These are phyloP conservation scores for Linnemannia elongata DNA, from an alignment of 192 early-diverging fungal genomes.

Conservation along the genomic window DNA sequence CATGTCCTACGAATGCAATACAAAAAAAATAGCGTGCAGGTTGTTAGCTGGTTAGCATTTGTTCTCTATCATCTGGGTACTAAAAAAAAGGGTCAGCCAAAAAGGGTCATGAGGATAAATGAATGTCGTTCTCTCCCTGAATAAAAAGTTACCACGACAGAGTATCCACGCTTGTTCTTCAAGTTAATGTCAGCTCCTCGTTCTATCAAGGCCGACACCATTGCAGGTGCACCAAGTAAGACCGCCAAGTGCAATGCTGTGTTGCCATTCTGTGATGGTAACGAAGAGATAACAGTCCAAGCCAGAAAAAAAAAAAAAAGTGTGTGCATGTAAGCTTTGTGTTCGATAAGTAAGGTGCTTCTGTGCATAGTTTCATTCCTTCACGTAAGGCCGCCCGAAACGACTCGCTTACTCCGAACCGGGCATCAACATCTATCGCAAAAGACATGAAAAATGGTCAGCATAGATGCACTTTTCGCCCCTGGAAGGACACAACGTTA, in stretches of 20 bases:
- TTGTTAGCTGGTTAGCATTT: not conserved
- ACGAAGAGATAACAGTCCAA: not conserved
- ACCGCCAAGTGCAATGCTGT: constrained; percentile 81
- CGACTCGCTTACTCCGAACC: constrained; percentile 67
- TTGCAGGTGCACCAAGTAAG: constrained; percentile 66
- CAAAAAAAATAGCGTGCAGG: not conserved
- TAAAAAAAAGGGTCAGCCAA: not conserved
- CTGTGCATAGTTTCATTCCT: not conserved
- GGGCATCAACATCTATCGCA: constrained; percentile 68
- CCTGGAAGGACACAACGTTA: not conserved
- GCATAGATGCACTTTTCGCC: not conserved
- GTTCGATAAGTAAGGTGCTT: not conserved
- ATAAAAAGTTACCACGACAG: constrained; percentile 59
- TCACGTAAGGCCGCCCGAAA: not conserved
- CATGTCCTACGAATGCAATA: constrained; percentile 8
- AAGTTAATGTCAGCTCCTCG: constrained; percentile 69
- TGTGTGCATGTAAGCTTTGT: not conserved
- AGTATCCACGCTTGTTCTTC: constrained; percentile 75
- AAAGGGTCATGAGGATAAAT: not conserved
- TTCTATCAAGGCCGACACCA: constrained; percentile 73
- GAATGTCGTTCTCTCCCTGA: not conserved
- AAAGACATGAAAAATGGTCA: not conserved
- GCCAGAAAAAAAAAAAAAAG: not conserved
- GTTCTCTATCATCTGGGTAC: not conserved
- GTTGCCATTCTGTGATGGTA: constrained; percentile 67